Percentiles rank a stretch among this genome's conserved stretches.
Conservation (phyloP, 1,284 basidiomycete species). For the Ceratorhiza oryzae-sativae region DNA sequence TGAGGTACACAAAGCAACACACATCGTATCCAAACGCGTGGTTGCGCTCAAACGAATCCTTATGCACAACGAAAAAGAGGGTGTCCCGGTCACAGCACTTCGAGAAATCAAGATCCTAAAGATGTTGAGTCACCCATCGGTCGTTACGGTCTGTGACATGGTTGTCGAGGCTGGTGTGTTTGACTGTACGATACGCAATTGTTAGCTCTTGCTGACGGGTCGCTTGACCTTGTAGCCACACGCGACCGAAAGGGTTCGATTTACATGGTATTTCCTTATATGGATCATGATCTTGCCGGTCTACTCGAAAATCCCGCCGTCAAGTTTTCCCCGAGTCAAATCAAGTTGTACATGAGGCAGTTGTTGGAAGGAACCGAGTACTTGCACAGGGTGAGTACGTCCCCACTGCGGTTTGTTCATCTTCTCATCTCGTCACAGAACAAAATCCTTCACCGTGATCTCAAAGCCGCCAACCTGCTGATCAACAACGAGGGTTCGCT, state of each 20-base stretch:
- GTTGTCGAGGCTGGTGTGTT: conserved; percentile 56
- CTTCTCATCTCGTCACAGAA: conserved; percentile 63
- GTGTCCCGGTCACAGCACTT: conserved; percentile 94
- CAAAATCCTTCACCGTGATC: conserved; percentile 94
- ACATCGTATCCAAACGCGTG: conserved; percentile 61
- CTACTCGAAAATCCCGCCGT: conserved; percentile 90
- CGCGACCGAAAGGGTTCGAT: conserved; percentile 56
- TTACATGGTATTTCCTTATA: conserved; percentile 99
- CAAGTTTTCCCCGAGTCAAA: conserved; percentile 78
- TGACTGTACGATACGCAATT: too few relatives aligned
- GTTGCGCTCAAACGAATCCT: conserved; percentile 93
- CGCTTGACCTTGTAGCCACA: conserved; percentile 26
- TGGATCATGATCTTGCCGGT: conserved; percentile 98
- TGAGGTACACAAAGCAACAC: conserved; percentile 87
- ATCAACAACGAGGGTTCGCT: conserved; percentile 86
- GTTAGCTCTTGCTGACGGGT: too few relatives aligned
- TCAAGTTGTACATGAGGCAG: conserved; percentile 97
- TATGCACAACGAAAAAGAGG: conserved; percentile 96
- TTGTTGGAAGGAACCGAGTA: conserved; percentile 94
- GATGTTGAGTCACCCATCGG: conserved; percentile 81
- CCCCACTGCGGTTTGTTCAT: too few relatives aligned
- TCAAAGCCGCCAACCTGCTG: conserved; percentile 98
- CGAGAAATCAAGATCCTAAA: conserved; percentile 99
- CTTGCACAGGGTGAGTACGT: conserved; percentile 81
- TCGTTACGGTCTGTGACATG: conserved; percentile 93